phyloP scores from a whole-genome alignment of 768 basidiomycete genomes.

The Dacryopinax spathularia region DNA sequence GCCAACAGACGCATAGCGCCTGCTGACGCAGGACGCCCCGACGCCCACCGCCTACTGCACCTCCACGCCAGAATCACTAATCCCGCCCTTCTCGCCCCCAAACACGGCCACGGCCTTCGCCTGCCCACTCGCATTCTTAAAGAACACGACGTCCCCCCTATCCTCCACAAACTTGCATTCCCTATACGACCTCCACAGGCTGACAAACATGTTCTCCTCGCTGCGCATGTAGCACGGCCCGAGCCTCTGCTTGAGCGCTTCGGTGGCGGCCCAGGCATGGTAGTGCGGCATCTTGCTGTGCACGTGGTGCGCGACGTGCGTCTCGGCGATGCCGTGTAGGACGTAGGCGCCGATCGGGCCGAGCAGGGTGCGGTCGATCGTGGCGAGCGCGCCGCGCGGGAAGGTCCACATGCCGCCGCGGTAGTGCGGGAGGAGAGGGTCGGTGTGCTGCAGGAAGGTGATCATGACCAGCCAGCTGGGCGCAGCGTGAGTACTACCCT shows the following conservation, averaged over 20 bases:
- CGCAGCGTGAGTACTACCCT: conserved; percentile 38
- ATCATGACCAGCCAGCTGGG: conserved; percentile 91
- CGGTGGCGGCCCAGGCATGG: conserved; percentile 84
- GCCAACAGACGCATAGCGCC: not conserved
- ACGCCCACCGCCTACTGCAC: conserved; percentile 22
- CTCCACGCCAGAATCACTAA: conserved; percentile 56
- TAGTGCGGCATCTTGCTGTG: conserved; percentile 95
- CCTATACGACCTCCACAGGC: conserved; percentile 46
- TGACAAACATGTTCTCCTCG: conserved; percentile 55
- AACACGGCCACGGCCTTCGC: conserved; percentile 56
- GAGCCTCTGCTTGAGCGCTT: conserved; percentile 65
- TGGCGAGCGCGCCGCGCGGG: conserved; percentile 81
- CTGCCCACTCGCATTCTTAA: conserved; percentile 72
- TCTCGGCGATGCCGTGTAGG: conserved; percentile 88
- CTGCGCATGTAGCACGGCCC: conserved; percentile 36
- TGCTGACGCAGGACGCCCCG: not conserved
- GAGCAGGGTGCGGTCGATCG: conserved; percentile 70
- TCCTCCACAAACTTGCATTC: conserved; percentile 82
- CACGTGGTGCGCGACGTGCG: conserved; percentile 84
- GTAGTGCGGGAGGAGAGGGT: conserved; percentile 89
- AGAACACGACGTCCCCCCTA: conserved; percentile 79
- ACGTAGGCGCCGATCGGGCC: conserved; percentile 73
- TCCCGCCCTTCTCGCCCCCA: conserved; percentile 36
- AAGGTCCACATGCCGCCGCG: conserved; percentile 81
- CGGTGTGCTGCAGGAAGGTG: conserved; percentile 97